These are phyloP conservation scores for Russula sp. DNA, from an alignment of 768 basidiomycete species.

Conservation along the genomic window DNA sequence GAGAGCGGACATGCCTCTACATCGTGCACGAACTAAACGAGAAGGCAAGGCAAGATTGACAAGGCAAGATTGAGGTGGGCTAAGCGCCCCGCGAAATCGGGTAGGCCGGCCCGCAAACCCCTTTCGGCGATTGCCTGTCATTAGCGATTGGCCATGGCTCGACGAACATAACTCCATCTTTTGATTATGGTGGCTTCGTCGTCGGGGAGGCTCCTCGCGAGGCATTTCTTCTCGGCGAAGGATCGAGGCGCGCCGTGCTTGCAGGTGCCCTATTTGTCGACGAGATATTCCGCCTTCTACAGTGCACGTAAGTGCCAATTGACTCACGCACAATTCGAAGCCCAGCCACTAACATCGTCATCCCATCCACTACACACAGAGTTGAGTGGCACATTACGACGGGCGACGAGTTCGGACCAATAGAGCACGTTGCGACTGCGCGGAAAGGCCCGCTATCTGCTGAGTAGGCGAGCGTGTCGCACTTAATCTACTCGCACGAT, in stretches of 20 bases:
- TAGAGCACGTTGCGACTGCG: conserved; percentile 88
- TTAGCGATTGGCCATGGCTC: conserved; percentile 77
- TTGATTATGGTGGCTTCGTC: conserved; percentile 67
- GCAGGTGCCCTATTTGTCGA: conserved; percentile 95
- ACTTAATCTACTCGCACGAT: conserved; percentile 87
- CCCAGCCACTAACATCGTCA: background rate
- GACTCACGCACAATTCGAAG: background rate
- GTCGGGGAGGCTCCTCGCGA: conserved; percentile 85
- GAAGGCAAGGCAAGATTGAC: too few relatives aligned
- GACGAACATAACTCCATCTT: conserved; percentile 62
- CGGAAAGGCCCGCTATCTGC: conserved; percentile 80
- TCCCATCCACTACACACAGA: conserved; percentile 33
- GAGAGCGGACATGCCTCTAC: too few relatives aligned
- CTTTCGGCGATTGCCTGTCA: conserved; percentile 52
- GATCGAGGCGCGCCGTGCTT: conserved; percentile 65
- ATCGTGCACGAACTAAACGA: too few relatives aligned
- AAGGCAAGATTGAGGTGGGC: too few relatives aligned
- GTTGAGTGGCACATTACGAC: conserved; percentile 92
- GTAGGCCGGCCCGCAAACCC: too few relatives aligned
- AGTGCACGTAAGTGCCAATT: conserved; percentile 65
- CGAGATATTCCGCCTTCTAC: conserved; percentile 83
- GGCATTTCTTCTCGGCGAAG: conserved; percentile 89
- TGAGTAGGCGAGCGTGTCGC: conserved; percentile 91
- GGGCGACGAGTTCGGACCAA: conserved; percentile 71
- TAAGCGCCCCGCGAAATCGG: too few relatives aligned